Base-by-base conservation (phyloP, 164 flowering plant genomes). In the Piper longum region DNA sequence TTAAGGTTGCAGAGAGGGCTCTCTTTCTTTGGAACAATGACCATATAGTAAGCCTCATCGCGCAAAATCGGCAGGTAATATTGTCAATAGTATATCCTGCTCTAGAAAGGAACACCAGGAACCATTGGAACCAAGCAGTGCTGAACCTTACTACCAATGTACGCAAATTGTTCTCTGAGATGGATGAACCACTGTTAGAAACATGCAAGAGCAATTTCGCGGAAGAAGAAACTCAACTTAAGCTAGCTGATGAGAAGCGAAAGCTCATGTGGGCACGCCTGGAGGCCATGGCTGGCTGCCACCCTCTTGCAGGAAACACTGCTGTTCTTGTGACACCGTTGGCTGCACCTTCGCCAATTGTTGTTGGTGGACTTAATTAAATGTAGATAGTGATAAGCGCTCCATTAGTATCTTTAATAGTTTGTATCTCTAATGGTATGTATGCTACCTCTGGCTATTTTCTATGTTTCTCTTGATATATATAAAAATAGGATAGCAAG, bases 11-110 rank as follows among this genome's bases (percentile, higher is more conserved):
- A 57, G 98, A 93, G 72, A 79, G 97, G 75, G 85, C 98, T 12
- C 91, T 86, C 18, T 88, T 88, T 78, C 74, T 90, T 3, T 89
- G 98, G 97, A 90, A 88, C 78, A 93, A 93, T 58, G 97, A 90
- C 71, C 89, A 85, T 62, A 77, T 93, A 58, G 77, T 90, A 44
- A 80, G 80, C 75, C 77, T 93, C 41, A 80, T 93, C 57, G 87
- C 83, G 16, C 88, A 88, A 41, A 90, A 93, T 62, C 83, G 90
- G 45, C 86, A 82, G 12, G 83, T 77, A 39, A 80, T 93, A 41
- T 73, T 90, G 18, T 91, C 97, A 5, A 63, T 88, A 51, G 61
- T 93, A 59, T 76, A 83, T 63, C 89, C 97, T 4, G 87, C 91
- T 17, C 67, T 93, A 16, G 98, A 90, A 71, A 78, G 67, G 69